Conservation (phyloP, 2,329 filamentous ascomycete species). For the Hortaea werneckii region DNA sequence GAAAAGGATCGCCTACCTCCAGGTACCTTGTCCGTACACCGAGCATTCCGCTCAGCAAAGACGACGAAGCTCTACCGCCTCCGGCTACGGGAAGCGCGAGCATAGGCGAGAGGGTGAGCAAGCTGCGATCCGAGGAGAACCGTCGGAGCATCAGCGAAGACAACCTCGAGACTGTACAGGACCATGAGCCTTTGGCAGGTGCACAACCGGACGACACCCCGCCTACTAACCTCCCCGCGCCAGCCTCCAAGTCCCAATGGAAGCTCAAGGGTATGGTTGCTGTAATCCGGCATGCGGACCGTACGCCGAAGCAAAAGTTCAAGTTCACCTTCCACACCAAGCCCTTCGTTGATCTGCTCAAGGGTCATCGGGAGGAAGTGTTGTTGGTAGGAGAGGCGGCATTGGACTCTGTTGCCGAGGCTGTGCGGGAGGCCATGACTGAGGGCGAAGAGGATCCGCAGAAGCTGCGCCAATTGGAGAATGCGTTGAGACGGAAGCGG, state of each 20-base stretch:
- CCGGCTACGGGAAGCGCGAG: conserved; percentile 13
- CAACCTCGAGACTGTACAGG: conserved; percentile 1
- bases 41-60: conserved; percentile 12
- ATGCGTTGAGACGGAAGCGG: conserved; percentile 84
- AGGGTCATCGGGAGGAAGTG: conserved; percentile 93
- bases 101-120: neutral
- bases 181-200: neutral
- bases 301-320: conserved; percentile 97
- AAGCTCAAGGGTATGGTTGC: conserved; percentile 96
- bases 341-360: conserved; percentile 88
- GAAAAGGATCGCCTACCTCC: neutral
- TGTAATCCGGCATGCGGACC: conserved; percentile 90
- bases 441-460: conserved; percentile 72
- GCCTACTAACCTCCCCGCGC: conserved; percentile 33
- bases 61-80: conserved; percentile 20
- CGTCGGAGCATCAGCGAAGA: conserved; percentile 2
- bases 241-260: conserved; percentile 79
- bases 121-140: neutral
- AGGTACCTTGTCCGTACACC: conserved; percentile 2
- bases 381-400: conserved; percentile 86
- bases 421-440: conserved; percentile 69
- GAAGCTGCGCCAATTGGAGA: conserved; percentile 77
- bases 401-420: conserved; percentile 76
- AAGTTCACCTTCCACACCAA: conserved; percentile 98
- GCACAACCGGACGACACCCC: neutral